These are phyloP conservation scores for Verbascum thapsus DNA, from an alignment of 257 asterid genomes.

Conservation along the genomic window DNA sequence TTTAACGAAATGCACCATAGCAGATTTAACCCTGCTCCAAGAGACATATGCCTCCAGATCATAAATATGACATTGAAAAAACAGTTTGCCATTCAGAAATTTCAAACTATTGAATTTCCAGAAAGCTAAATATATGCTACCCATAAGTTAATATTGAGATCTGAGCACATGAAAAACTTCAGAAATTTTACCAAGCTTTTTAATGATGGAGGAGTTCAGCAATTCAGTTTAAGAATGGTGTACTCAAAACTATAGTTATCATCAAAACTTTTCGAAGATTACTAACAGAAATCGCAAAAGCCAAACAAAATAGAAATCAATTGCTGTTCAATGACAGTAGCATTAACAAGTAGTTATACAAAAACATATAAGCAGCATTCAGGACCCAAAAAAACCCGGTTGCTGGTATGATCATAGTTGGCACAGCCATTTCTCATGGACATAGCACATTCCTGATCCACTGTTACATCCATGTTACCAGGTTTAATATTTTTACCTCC, in stretches of 20 bases:
- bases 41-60: not conserved
- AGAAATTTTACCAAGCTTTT: too few relatives aligned
- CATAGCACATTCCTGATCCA: conserved; percentile 34
- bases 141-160: not conserved
- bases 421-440: conserved; percentile 27
- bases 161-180: not conserved
- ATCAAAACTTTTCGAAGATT: too few relatives aligned
- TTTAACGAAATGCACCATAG: not conserved
- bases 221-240: too few relatives aligned
- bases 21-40: not conserved
- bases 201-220: too few relatives aligned
- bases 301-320: conserved; percentile 2
- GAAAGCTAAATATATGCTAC: not conserved
- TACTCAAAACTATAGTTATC: too few relatives aligned
- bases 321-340: not conserved
- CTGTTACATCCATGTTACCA: conserved; percentile 37
- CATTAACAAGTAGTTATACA: not conserved
- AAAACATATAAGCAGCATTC: conserved; percentile 10
- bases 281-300: too few relatives aligned
- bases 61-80: not conserved
- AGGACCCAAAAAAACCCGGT: not conserved
- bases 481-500: conserved; percentile 58
- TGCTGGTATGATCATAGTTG: not conserved
- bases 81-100: not conserved
- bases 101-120: not conserved